Base-by-base conservation (phyloP, 352 stramenopile genomes). In the Phytophthora podocarpi region DNA sequence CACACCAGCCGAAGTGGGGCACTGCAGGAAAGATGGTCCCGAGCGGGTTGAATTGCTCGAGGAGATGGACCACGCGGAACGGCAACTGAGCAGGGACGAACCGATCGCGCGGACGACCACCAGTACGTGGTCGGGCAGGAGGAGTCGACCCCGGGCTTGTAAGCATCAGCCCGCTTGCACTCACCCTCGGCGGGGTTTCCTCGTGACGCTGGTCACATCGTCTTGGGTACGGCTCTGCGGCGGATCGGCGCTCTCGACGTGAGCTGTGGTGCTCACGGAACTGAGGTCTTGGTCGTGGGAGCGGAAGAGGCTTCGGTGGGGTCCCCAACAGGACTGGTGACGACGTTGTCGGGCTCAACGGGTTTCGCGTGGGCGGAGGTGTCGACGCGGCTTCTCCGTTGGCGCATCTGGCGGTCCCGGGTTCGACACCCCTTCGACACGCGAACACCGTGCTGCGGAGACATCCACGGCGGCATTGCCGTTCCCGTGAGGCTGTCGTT, bases 1-100 rank as follows among this genome's bases (percentile, higher is more conserved):
- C 28, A 16, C 36, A 59, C 37, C 18, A 59, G 7, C 50, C 50
- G 50, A 42, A 45, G 24, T 49, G 50, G 16, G 26, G 28, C 3
- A 50, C 50, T 12, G 7, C 8, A 12, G 28, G 37, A 15, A 49
- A 42, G 2, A 42, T 9, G 6, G 26, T 11, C 0, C 5, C 50
- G 1, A 34, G n/a, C 16, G 37, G 50, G 12, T 59, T 49, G 48
- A 13, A 47, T 1, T 57, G 35, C n/a, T 3, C n/a, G 3, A 11
- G 48, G 1, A 43, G 13, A n/a, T 47, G 34, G 11, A 5, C 48
- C 1, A 57, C 18, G 30, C 34, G 23, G 27, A 15, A 27, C 16
- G 34, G 26, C 49, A 15, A 58, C 4, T 11, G 5, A n/a, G 49
- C 49, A 3, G 49, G 16, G 7, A 41, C 10, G 18, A 47, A 58